phyloP scores from a whole-genome alignment of 768 basidiomycete species.

The Xerocomellus chrysenteron region DNA sequence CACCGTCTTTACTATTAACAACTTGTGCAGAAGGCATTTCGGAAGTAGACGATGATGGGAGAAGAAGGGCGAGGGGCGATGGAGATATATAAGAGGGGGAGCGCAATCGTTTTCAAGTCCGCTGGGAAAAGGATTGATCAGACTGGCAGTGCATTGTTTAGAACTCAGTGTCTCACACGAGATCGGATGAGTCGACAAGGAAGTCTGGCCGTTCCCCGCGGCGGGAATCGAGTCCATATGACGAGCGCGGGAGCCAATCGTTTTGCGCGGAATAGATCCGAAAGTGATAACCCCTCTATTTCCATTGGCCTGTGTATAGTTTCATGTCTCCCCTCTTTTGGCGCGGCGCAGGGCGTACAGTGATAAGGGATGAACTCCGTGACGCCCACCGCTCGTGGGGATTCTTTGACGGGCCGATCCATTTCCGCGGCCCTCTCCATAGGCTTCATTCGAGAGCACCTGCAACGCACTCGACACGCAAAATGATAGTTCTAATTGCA shows the following conservation, averaged over 20 bases:
- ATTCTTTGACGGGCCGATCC: slow-evolving; percentile 13
- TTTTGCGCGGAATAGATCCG: slow-evolving; percentile 3
- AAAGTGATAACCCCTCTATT: not conserved
- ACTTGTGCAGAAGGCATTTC: slow-evolving; percentile 70
- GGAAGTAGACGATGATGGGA: not conserved
- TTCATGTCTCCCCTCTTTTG: too few relatives aligned
- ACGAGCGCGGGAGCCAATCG: not conserved
- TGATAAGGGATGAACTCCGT: not conserved
- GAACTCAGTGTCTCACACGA: too few relatives aligned
- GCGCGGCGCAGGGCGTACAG: too few relatives aligned
- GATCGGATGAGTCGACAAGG: not conserved
- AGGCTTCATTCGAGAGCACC: not conserved
- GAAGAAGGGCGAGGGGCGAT: not conserved
- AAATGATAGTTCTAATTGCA: slow-evolving; percentile 2
- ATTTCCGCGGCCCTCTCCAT: slow-evolving; percentile 14
- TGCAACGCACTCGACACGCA: not conserved
- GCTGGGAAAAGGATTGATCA: slow-evolving; percentile 10
- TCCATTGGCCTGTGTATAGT: too few relatives aligned
- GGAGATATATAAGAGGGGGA: slow-evolving; percentile 11
- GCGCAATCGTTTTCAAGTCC: slow-evolving; percentile 23
- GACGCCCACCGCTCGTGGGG: not conserved
- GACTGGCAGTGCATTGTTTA: too few relatives aligned
- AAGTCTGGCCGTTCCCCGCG: not conserved
- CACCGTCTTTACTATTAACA: slow-evolving; percentile 50
- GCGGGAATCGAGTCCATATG: not conserved